These are phyloP conservation scores for Boechera retrofracta DNA, from an alignment of 345 rosid species.

Conservation along the genomic window DNA sequence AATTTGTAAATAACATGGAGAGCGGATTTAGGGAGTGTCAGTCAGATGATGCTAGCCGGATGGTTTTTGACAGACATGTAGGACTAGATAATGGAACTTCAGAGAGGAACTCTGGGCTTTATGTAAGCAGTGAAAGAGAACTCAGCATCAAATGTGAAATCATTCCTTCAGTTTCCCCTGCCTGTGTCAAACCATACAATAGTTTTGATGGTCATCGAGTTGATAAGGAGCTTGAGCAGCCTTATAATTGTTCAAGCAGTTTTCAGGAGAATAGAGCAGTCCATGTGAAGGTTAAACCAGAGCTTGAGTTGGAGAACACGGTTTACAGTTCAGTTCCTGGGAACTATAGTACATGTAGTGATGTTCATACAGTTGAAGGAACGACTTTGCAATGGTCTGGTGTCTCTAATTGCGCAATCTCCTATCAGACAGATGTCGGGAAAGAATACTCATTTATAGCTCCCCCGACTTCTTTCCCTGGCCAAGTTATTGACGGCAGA, in stretches of 20 bases:
- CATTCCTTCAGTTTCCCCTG: constrained; percentile 33
- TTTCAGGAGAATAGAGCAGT: constrained; percentile 17
- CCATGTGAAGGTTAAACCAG: constrained; percentile 38
- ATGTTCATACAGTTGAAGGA: constrained; percentile 36
- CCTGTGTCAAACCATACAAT: constrained; percentile 33
- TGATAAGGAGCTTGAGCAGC: constrained; percentile 38
- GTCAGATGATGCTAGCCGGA: constrained; percentile 44
- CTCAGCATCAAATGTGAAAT: constrained; percentile 45
- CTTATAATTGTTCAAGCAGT: constrained; percentile 37
- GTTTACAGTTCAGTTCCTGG: constrained; percentile 39
- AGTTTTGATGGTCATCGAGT: constrained; percentile 36
- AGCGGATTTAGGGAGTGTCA: constrained; percentile 46
- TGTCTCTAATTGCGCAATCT: background rate
- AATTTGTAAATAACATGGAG: constrained; percentile 38
- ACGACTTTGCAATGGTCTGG: constrained; percentile 25
- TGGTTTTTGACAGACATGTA: constrained; percentile 37
- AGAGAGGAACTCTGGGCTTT: constrained; percentile 42
- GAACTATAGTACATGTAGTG: constrained; percentile 35
- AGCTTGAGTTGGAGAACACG: constrained; percentile 37
- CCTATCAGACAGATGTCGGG: constrained; percentile 32
- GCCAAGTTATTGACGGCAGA: constrained; percentile 34
- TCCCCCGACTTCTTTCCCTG: constrained; percentile 37
- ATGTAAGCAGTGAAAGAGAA: constrained; percentile 43
- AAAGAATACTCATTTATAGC: constrained; percentile 31
- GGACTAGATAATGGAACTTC: constrained; percentile 37